Base-by-base conservation (phyloP, 2,329 filamentous ascomycete genomes). In the Eutypa lata region DNA sequence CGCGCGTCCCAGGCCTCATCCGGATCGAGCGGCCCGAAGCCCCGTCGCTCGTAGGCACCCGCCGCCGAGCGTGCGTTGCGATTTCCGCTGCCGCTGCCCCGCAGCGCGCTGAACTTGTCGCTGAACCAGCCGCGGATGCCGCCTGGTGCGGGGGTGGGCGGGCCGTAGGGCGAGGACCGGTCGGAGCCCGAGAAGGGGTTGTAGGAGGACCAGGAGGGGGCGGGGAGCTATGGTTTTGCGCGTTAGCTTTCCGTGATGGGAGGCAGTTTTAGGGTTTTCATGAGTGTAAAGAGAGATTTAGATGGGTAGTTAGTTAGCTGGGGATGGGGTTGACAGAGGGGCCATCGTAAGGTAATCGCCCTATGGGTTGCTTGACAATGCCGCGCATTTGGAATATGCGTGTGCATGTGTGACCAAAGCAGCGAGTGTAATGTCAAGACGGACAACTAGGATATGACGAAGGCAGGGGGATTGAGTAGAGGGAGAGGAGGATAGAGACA, bases 1-100 rank as follows among this genome's bases (percentile, higher is more conserved):
- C 89, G 78, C 57, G 89, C 73, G 72, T 94, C 90, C 91, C 91
- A 96, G 2, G 90, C 89, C 65, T 92, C 89, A 67, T 95, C 90
- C 1, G 89, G 89, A 64, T 94, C 90, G 45, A 91, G 79, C 3
- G 84, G 77, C 2, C 86, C 84, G 68, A 88, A 86, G 21, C 83
- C 83, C 50, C 81, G 80, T 73, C 62, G 76, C 60, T 91, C 89
- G 74, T 91, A 91, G 46, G 87, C 86, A 58, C 88, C 89, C 2
- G 80, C 76, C 0, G 88, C 87, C 38, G 82, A 84, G 50, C 83
- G 76, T 68, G 85, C 84, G 68, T 83, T 83, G 67, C 63, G 11
- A 21, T 21, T 14, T 7, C 21, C 21, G 68, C 84, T 84, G 62
- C 83, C 76, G 69, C 85, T 84, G 68, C 83, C 83, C 67, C 63